Conservation (phyloP, 164 flowering plant species). For the Liquidambar formosana region DNA sequence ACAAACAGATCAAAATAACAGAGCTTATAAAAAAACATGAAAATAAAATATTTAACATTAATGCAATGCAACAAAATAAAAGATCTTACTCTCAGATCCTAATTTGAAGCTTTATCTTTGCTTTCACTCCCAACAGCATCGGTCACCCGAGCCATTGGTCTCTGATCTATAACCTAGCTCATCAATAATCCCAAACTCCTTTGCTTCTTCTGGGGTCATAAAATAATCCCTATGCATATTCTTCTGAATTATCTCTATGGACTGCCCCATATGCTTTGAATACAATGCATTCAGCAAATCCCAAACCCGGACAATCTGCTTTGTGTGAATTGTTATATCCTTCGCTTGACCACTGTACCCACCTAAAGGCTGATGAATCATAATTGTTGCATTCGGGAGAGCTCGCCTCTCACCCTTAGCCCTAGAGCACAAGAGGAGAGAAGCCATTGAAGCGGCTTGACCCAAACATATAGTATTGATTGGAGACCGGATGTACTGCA, state of each 20-base stretch:
- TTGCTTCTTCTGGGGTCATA: slow-evolving; percentile 91
- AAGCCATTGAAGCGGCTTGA: slow-evolving; percentile 96
- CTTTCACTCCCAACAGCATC: slow-evolving; percentile 66
- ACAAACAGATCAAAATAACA: too few species aligned
- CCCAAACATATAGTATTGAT: slow-evolving; percentile 87
- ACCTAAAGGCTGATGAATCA: slow-evolving; percentile 97
- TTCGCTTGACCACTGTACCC: slow-evolving; percentile 90
- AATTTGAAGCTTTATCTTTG: slow-evolving; percentile 45
- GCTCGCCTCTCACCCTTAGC: slow-evolving; percentile 83
- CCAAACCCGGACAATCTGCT: slow-evolving; percentile 80
- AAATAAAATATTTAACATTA: too few species aligned
- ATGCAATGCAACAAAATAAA: neutral
- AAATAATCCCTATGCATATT: slow-evolving; percentile 91
- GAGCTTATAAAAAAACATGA: too few species aligned
- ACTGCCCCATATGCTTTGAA: slow-evolving; percentile 78
- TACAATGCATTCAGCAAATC: slow-evolving; percentile 73
- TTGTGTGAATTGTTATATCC: slow-evolving; percentile 80
- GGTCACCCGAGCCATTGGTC: slow-evolving; percentile 75
- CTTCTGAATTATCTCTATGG: slow-evolving; percentile 62
- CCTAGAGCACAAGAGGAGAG: slow-evolving; percentile 86
- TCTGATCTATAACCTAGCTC: slow-evolving; percentile 83
- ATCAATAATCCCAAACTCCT: slow-evolving; percentile 91
- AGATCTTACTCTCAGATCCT: slow-evolving; percentile 22
- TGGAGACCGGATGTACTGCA: slow-evolving; percentile 94
- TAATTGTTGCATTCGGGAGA: slow-evolving; percentile 88